Percentiles rank a stretch among this genome's conserved stretches.
Evolutionary conservation across 805 yeast species (phyloP).

Genomic region (Starmerella sp.): DNA sequence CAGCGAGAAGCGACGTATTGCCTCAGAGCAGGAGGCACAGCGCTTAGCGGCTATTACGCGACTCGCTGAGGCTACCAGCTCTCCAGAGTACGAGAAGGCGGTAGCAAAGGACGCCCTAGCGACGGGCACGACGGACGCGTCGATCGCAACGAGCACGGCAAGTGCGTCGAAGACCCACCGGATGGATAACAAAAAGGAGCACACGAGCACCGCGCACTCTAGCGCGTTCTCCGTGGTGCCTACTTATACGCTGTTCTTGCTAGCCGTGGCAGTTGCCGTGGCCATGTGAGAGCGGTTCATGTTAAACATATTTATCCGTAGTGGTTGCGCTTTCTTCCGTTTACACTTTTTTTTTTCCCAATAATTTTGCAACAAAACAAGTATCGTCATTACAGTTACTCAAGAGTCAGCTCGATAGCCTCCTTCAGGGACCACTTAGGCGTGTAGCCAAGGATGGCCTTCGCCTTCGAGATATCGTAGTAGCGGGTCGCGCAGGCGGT

Average conservation of each 20-base stretch:
- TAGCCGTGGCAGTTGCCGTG: neutral
- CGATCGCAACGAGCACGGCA: neutral
- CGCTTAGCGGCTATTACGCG: neutral
- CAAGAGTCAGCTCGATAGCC: conserved; percentile 34
- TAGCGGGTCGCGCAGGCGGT: conserved; percentile 89
- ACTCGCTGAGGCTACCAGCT: neutral
- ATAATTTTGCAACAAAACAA: neutral
- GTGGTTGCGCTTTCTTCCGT: no score
- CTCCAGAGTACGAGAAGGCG: neutral
- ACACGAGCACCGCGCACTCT: neutral
- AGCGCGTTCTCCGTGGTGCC: neutral
- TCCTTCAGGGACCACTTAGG: conserved; percentile 69
- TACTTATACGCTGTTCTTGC: neutral
- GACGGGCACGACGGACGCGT: neutral
- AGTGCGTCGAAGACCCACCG: neutral
- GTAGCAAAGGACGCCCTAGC: neutral
- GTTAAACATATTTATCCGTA: no score
- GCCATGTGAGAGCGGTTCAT: neutral
- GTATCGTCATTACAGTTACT: neutral
- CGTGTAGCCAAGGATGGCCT: conserved; percentile 57
- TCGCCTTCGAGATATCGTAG: conserved; percentile 85
- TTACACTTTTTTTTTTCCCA: neutral
- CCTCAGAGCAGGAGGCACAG: conserved; percentile 1
- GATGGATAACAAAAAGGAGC: neutral
- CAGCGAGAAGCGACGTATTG: conserved; percentile 10